phyloP scores from a whole-genome alignment of 139 green algal genomes.

The Desmodesmus armatus region DNA sequence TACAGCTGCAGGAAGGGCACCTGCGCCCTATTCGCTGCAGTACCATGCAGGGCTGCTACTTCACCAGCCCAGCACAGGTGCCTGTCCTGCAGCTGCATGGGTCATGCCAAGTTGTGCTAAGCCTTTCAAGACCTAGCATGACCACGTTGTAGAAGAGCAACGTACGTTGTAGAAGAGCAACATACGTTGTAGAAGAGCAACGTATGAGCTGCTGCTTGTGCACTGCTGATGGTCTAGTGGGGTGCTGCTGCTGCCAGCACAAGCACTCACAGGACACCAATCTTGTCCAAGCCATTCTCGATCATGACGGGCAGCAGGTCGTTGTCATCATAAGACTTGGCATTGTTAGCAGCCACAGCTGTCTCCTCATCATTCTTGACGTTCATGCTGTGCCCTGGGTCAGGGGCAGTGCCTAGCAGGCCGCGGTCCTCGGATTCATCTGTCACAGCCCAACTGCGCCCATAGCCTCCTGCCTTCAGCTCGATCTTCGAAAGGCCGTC shows the following conservation, averaged over 20 bases:
- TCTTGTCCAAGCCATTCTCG: conserved; percentile 62
- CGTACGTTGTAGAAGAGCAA: not conserved
- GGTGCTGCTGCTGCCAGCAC: not conserved
- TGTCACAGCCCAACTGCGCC: conserved; percentile 11
- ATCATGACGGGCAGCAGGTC: conserved; percentile 65
- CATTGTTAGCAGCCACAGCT: not conserved
- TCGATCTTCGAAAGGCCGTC: conserved; percentile 45
- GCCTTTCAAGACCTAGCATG: not conserved
- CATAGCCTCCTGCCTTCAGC: conserved; percentile 24
- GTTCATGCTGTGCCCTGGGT: not conserved
- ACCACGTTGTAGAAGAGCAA: not conserved
- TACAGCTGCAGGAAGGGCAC: too few species aligned
- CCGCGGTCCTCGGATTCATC: conserved; percentile 36
- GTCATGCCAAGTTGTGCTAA: not conserved
- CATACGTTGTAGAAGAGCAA: not conserved
- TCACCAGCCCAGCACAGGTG: not conserved
- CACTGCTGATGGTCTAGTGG: too few species aligned
- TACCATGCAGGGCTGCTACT: not conserved
- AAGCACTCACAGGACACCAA: conserved; percentile 60
- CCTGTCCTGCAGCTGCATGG: not conserved
- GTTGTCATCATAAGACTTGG: conserved; percentile 51
- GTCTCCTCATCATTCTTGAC: not conserved
- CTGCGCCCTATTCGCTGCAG: not conserved
- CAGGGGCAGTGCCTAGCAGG: conserved; percentile 41
- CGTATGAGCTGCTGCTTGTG: not conserved